phyloP scores from a whole-genome alignment of 352 stramenopile genomes.

The Phytophthora litchii region DNA sequence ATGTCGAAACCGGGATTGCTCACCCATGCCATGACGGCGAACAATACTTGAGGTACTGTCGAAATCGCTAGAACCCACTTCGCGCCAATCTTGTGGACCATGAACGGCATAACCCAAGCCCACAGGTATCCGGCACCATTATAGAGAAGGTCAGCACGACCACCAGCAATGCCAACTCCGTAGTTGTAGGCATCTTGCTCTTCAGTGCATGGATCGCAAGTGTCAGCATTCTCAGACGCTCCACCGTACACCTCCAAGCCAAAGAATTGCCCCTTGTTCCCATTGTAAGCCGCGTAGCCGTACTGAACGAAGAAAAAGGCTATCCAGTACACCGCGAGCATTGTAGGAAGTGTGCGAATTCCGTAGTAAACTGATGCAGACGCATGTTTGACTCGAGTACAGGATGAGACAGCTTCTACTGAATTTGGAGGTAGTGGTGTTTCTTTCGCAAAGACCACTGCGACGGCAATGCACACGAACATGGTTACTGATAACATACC shows the following conservation, averaged over 20 bases:
- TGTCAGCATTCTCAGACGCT: slow-evolving; percentile 38
- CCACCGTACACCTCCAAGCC: slow-evolving; percentile 54
- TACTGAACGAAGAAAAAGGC: slow-evolving; percentile 50
- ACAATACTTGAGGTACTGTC: slow-evolving; percentile 40
- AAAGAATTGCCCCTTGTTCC: slow-evolving; percentile 68
- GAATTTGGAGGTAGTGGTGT: slow-evolving; percentile 22
- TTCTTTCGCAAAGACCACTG: slow-evolving; percentile 39
- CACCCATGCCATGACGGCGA: slow-evolving; percentile 41
- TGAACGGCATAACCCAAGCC: slow-evolving; percentile 42
- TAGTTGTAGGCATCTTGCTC: slow-evolving; percentile 48
- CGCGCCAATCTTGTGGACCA: slow-evolving; percentile 45
- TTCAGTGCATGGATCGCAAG: slow-evolving; percentile 39
- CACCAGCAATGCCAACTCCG: slow-evolving; percentile 46
- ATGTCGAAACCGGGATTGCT: slow-evolving; percentile 27
- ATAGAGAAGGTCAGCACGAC: slow-evolving; percentile 44
- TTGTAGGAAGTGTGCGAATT: slow-evolving; percentile 33
- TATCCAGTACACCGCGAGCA: slow-evolving; percentile 39
- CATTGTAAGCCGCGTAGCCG: slow-evolving; percentile 61
- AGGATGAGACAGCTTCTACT: slow-evolving; percentile 18
- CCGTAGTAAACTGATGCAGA: slow-evolving; percentile 40
- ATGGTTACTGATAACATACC: slow-evolving; percentile 49
- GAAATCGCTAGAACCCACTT: slow-evolving; percentile 43
- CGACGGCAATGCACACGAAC: slow-evolving; percentile 35
- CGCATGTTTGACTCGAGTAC: slow-evolving; percentile 27
- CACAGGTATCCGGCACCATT: slow-evolving; percentile 44